Conservation (phyloP, 176 grass and related monocot species). For the Juncus effusus region DNA sequence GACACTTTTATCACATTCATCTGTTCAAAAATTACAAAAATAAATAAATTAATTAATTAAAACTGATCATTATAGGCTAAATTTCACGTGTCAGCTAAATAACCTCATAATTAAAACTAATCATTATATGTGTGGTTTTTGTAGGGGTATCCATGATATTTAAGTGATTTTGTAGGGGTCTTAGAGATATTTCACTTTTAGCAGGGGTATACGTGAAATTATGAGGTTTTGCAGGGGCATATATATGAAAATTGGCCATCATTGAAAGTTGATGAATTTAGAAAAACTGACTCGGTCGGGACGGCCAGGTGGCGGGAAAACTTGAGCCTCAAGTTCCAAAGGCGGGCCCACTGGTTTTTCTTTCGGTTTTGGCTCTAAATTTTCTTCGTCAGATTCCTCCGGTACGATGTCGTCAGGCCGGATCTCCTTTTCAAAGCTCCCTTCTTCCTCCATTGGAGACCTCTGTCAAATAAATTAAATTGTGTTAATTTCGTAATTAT, state of each 20-base stretch:
- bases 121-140: too few relatives aligned
- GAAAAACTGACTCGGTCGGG: slow-evolving; percentile 59
- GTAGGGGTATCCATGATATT: too few relatives aligned
- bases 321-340: slow-evolving; percentile 60
- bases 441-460: slow-evolving; percentile 66
- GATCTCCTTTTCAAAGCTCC: slow-evolving; percentile 59
- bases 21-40: slow-evolving; percentile 30
- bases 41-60: background rate
- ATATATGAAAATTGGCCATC: too few relatives aligned
- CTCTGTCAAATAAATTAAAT: slow-evolving; percentile 44
- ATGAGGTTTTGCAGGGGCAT: background rate
- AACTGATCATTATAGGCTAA: slow-evolving; percentile 23
- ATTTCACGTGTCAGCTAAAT: too few relatives aligned
- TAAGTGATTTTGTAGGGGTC: too few relatives aligned
- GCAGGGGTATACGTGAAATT: too few relatives aligned
- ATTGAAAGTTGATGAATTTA: background rate
- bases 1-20: slow-evolving; percentile 97
- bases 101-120: too few relatives aligned
- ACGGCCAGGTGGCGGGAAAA: slow-evolving; percentile 50
- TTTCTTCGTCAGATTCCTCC: slow-evolving; percentile 74
- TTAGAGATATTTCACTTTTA: too few relatives aligned
- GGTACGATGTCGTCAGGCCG: slow-evolving; percentile 59
- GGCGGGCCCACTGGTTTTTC: slow-evolving; percentile 90
- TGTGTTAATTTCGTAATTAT: background rate
- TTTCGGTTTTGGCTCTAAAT: slow-evolving; percentile 66